Evolutionary conservation across 2,329 filamentous ascomycete species (phyloP), one percentile per base, ranked within the genome.

Genomic region (Botrytis aclada): DNA sequence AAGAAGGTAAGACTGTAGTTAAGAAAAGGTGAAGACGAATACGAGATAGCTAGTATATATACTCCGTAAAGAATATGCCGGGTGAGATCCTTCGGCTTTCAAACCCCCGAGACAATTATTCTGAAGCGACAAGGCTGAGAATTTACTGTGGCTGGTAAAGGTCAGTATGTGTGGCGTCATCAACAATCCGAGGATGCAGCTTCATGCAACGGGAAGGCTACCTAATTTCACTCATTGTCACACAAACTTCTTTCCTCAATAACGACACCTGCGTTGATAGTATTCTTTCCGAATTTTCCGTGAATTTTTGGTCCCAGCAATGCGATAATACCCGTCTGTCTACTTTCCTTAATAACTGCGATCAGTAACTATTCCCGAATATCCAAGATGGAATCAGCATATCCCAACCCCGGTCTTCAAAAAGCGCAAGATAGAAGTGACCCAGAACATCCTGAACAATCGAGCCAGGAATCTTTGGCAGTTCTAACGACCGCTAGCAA

Each of bases 341-440:
- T 56, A 56, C n/a, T 25, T 39, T 25, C 37, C 20, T 25, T 18
- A 41, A 20, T 69, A 6, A 32, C 47, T 22, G 37, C 51, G 37
- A 56, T 69, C n/a, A 41, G 37, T 51, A 41, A 32, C 22, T 14
- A 56, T 20, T 41, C 58, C 37, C n/a, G 18, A 32, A 56, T 41
- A 5, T 37, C 34, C 8, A 69, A 32, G 39, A 69, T 69, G 65
- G 65, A 69, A 56, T 47, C 32, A 43, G 61, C 61, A 56, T 69
- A 69, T 37, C n/a, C 65, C 12, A 51, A 56, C 39, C 37, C 47
- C 5, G 47, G 47, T 16, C 37, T 37, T 32, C 45, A 51, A 56
- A 69, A 37, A 41, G 34, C 39, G 65, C 65, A 51, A 56, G 65
- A 69, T 25, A 69, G 65, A 69, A 43, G 14, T 56, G 65, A 56